Percentiles rank a stretch among this genome's conserved stretches.
phyloP scores from a whole-genome alignment of 2,329 filamentous ascomycete genomes.

The Scedosporium aurantiacum region DNA sequence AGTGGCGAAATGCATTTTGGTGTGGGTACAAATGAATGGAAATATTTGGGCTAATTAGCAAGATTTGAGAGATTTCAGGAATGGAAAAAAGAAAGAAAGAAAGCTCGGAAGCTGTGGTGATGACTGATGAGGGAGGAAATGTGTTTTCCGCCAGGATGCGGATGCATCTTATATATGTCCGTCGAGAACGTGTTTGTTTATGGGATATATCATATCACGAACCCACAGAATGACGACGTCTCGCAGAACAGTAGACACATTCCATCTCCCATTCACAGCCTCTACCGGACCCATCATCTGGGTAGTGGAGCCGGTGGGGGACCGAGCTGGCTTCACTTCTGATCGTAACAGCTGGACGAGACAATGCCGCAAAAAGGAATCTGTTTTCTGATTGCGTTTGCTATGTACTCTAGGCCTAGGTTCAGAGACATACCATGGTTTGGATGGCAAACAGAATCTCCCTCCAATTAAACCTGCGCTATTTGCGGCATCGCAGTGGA shows the following conservation, averaged over 20 bases:
- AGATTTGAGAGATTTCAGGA: not conserved
- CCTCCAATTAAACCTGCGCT: not conserved
- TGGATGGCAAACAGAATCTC: not conserved
- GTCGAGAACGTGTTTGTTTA: not conserved
- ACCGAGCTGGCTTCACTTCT: not conserved
- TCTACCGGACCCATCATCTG: not conserved
- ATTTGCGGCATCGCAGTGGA: not conserved
- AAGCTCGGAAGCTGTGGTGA: not conserved
- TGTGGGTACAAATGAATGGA: not conserved
- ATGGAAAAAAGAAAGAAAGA: not conserved
- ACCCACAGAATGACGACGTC: not conserved
- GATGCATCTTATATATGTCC: not conserved
- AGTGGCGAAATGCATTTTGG: constrained; percentile 1
- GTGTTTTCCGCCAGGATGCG: not conserved
- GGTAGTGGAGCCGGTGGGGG: not conserved
- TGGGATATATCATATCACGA: not conserved
- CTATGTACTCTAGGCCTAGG: not conserved
- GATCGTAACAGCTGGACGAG: not conserved
- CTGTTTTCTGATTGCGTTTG: not conserved
- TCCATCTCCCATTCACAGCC: not conserved
- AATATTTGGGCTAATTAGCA: not conserved
- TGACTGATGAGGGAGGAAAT: not conserved
- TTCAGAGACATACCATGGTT: not conserved
- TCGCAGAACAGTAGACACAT: not conserved
- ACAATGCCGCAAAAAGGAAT: not conserved